phyloP scores from a whole-genome alignment of 2,329 filamentous ascomycete genomes.

The Colletotrichum plurivorum region DNA sequence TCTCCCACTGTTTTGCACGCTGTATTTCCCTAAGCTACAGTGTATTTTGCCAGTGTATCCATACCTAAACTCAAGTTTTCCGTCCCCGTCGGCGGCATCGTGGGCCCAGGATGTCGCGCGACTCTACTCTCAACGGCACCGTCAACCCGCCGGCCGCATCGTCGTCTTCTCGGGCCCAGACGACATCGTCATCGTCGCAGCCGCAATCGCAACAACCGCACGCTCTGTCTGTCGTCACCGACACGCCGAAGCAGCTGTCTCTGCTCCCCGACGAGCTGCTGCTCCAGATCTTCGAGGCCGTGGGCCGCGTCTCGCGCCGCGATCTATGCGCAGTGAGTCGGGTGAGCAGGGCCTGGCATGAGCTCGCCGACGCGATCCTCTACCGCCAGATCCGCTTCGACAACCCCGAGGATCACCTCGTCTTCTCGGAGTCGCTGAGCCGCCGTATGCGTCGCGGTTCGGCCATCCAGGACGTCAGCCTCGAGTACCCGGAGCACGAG shows the following conservation, averaged over 20 bases:
- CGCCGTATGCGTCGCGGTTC: slow-evolving; percentile 63
- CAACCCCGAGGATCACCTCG: slow-evolving; percentile 61
- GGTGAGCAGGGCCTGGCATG: slow-evolving; percentile 59
- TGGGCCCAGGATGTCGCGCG: slow-evolving; percentile 25
- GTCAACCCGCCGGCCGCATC: slow-evolving; percentile 19
- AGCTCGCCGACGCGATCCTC: slow-evolving; percentile 61
- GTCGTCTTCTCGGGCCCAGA: slow-evolving; percentile 1
- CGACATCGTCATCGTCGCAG: not conserved
- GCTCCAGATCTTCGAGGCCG: slow-evolving; percentile 54
- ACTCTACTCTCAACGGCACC: slow-evolving; percentile 19
- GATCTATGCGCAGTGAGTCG: slow-evolving; percentile 61
- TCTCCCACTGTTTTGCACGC: too few relatives aligned
- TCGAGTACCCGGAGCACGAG: slow-evolving; percentile 61
- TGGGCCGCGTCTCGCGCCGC: slow-evolving; percentile 50
- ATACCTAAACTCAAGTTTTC: too few relatives aligned
- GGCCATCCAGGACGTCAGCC: slow-evolving; percentile 59
- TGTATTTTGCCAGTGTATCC: too few relatives aligned
- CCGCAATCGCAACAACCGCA: slow-evolving; percentile 12
- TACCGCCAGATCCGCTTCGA: slow-evolving; percentile 63
- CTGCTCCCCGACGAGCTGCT: slow-evolving; percentile 57
- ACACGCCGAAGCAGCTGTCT: slow-evolving; percentile 42
- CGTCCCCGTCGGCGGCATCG: slow-evolving; percentile 3
- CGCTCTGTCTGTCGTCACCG: not conserved
- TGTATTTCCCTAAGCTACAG: too few relatives aligned
- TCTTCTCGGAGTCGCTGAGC: slow-evolving; percentile 62